Conservation (phyloP, 257 asterid genomes). For the Nicotiana benthamiana region DNA sequence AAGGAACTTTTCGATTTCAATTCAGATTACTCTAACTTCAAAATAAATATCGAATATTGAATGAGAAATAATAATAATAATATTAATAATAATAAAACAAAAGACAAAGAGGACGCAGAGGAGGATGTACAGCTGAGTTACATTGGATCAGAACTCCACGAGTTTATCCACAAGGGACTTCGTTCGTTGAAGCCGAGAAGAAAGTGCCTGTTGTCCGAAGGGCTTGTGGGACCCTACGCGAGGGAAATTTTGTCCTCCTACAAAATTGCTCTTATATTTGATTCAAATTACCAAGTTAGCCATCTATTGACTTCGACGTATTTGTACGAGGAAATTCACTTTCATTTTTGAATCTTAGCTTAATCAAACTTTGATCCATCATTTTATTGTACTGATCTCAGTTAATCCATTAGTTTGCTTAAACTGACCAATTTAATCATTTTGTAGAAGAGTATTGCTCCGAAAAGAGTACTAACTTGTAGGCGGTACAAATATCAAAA, state of each 20-base stretch:
- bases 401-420: background rate
- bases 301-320: background rate
- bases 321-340: too few relatives aligned
- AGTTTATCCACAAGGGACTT: constrained; percentile 14
- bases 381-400: background rate
- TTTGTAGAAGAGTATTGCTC: too few relatives aligned
- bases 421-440: background rate
- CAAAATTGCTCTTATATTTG: background rate
- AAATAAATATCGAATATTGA: too few relatives aligned
- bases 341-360: too few relatives aligned
- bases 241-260: background rate
- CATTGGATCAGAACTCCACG: background rate
- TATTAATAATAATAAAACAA: too few relatives aligned
- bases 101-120: background rate
- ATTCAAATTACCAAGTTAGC: background rate
- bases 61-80: too few relatives aligned
- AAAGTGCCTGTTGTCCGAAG: background rate
- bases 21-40: too few relatives aligned
- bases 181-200: constrained; percentile 4
- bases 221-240: background rate
- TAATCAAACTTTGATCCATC: background rate
- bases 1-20: too few relatives aligned
- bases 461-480: too few relatives aligned
- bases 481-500: too few relatives aligned
- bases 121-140: background rate